Evolutionary conservation across 176 grass and related monocot genomes (phyloP), one percentile per base, ranked within the genome.

Genomic region (Aechmea fasciata): DNA sequence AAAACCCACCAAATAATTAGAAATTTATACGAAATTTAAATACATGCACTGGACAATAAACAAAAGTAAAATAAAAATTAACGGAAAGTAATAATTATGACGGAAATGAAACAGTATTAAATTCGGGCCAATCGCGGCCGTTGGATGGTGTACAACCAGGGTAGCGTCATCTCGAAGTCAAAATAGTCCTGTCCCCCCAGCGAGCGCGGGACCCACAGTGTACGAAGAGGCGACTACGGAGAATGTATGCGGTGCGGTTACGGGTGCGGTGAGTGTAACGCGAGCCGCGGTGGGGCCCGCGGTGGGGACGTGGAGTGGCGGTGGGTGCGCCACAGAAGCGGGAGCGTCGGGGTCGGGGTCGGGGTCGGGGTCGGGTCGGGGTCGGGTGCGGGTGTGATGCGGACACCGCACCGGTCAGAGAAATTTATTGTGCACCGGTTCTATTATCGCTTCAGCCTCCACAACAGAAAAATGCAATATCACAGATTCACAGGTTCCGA

Each of bases 41-140:
- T 81, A 29, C 78, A 81, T 69, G 78, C 63, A 81, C 78, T 7
- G 7, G 68, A 72, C 57, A 68, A 55, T 67, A 66, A n/a, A 71
- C 57, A 8, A 41, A 8, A 41, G 33, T 41, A 7, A 41, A 41
- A n/a, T 4, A 33, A 7, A 41, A 41, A 41, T 41, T 6, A 41
- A 41, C 5, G 33, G 33, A 41, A 41, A 7, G 33, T 4, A 41
- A 41, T 41, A 41, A 41, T 41, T 41, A 41, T 4, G 33, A 41
- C 84, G 84, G 79, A 71, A 22, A 79, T 49, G 26, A 48, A 13
- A 10, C 53, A 15, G 17, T 47, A 4, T 22, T 24, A 0, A 15
- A 71, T 49, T 71, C 3, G 19, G 49, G 6, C 17, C 13, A 17
- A 25, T 7, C 69, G 51, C 3, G 6, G 24, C 0, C 7, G 50